Base-by-base conservation (phyloP, 2,329 filamentous ascomycete species). In the Fonsecaea monophora region DNA sequence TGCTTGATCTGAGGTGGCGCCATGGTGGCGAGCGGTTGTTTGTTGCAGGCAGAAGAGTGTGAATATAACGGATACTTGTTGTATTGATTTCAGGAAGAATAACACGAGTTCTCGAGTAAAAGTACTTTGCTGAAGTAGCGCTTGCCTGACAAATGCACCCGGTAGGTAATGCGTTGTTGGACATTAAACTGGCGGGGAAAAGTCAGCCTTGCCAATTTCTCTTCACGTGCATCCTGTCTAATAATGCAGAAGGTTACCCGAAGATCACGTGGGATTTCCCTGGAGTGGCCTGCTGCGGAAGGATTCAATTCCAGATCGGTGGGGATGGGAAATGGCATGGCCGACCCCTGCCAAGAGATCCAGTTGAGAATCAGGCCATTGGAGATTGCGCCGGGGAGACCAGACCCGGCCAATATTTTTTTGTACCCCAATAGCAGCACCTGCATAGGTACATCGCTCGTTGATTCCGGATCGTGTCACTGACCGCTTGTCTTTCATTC, bases 1-100 rank as follows among this genome's bases (percentile, higher is more conserved):
- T 96, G 91, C 80, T 98, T 97, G 78, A 97, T 97, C 79, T 97
- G 93, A 12, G 93, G 91, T 64, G 92, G 91, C 89, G 96, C 94
- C 64, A 78, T 79, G 58, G 25, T 53, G 53, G 53, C 13, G 13
- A 25, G 21, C 8, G 45, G 8, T 7, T 34, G 2, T 35, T 18
- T 25, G 25, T 25, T 25, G 13, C 40, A 18, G 57, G 25, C 30
- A 50, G 34, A 15, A 8, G 21, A 25, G 4, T 25, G 21, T 1
- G 1, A 50, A 2, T 5, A 25, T 50, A 21, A 2, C 25, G 1
- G 18, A 12, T 25, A 21, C 25, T 8, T 45, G 12, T 10, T 50
- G 7, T 21, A 25, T 6, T 25, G 45, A 50, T 1, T 21, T 25
- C 45, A 25, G 18, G 21, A 50, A 21, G 21, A 5, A 25, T 50